phyloP scores from a whole-genome alignment of 495 filamentous ascomycete species.

The Penicillium paradoxum region DNA sequence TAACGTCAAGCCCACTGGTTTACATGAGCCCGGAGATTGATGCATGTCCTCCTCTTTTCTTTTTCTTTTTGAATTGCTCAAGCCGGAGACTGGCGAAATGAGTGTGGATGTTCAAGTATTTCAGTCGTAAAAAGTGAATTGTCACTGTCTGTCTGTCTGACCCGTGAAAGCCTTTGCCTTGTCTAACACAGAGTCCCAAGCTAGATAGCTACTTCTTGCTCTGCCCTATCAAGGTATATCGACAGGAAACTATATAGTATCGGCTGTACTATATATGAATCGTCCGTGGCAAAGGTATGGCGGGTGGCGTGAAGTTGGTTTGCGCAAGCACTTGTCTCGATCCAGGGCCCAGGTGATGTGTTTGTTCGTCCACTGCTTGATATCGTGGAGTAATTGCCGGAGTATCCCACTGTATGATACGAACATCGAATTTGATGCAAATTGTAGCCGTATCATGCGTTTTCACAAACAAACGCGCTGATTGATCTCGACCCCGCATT shows the following conservation, averaged over 20 bases:
- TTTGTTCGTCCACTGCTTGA: not conserved
- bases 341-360: not conserved
- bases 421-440: not conserved
- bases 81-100: slow-evolving; percentile 11
- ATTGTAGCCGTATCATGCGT: not conserved
- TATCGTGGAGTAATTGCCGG: not conserved
- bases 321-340: not conserved
- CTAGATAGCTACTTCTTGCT: slow-evolving; percentile 50
- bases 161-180: slow-evolving; percentile 28
- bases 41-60: not conserved
- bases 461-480: not conserved
- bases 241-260: slow-evolving; percentile 64
- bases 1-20: slow-evolving; percentile 27
- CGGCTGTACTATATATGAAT: slow-evolving; percentile 48
- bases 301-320: slow-evolving; percentile 11
- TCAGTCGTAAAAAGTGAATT: slow-evolving; percentile 44
- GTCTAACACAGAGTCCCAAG: slow-evolving; percentile 46
- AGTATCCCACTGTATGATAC: not conserved
- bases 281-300: slow-evolving; percentile 33
- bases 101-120: slow-evolving; percentile 26
- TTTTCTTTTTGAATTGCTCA: slow-evolving; percentile 1
- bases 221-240: slow-evolving; percentile 63
- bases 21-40: slow-evolving; percentile 31
- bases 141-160: slow-evolving; percentile 37
- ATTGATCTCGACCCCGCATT: not conserved